Conservation (phyloP, 306 rosid genomes). For the Datisca glomerata region DNA sequence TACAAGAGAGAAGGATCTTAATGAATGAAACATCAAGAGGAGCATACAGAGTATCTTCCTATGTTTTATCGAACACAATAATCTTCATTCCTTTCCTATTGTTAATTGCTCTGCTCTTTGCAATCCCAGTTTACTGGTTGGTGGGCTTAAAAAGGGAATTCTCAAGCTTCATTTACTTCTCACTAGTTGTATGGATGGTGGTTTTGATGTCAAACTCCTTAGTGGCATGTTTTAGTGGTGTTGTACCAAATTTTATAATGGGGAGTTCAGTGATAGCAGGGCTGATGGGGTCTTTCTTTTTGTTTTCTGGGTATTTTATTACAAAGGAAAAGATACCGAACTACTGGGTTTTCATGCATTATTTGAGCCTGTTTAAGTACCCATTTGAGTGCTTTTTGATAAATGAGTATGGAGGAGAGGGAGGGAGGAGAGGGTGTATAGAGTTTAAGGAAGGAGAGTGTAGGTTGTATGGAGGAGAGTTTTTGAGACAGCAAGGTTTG, state of each 20-base stretch:
- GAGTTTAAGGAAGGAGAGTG: conserved; percentile 38
- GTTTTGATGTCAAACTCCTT: conserved; percentile 69
- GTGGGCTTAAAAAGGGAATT: conserved; percentile 27
- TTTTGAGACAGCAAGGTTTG: conserved; percentile 63
- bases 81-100: conserved; percentile 42
- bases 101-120: conserved; percentile 26
- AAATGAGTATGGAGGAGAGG: conserved; percentile 85
- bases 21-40: conserved; percentile 40
- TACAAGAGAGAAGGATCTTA: conserved; percentile 36
- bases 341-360: conserved; percentile 93
- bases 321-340: conserved; percentile 65
- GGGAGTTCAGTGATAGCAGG: conserved; percentile 84
- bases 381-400: conserved; percentile 93
- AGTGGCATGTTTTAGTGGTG: conserved; percentile 89
- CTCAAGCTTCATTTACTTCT: conserved; percentile 35
- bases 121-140: conserved; percentile 39
- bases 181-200: conserved; percentile 40
- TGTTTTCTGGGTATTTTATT: conserved; percentile 90
- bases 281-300: conserved; percentile 91
- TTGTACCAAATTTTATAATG: conserved; percentile 87
- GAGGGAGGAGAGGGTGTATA: conserved; percentile 53
- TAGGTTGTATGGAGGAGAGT: conserved; percentile 42
- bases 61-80: conserved; percentile 34
- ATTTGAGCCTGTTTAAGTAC: conserved; percentile 80
- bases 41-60: conserved; percentile 41